Base-by-base conservation (phyloP, 2,329 filamentous ascomycete genomes). In the Microsporum ferrugineum region DNA sequence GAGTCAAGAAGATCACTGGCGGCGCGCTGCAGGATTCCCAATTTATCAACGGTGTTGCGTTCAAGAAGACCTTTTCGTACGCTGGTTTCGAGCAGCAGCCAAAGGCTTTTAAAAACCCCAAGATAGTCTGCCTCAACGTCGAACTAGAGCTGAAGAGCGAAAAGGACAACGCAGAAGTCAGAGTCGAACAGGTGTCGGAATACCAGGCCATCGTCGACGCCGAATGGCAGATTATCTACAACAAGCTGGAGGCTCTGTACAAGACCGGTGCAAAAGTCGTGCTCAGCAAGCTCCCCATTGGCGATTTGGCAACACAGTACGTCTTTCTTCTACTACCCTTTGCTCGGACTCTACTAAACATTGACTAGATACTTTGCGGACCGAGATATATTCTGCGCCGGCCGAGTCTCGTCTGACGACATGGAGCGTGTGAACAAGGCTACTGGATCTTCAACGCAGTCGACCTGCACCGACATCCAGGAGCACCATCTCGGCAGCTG, bases 31-130 rank as follows among this genome's bases (percentile, higher is more conserved):
- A 96, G 71, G 94, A 97, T 65, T 96, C 92, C 1, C 84, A 96
- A 45, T 97, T 97, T 76, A 88, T 99, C 72, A 94, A 97, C 75
- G 94, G 94, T 72, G 94, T 99, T 64, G 92, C 94, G 39, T 99
- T 99, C 82, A 97, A 97, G 82, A 99, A 99, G 84, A 99, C 94
- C 3, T 99, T 99, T 76, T 91, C 92, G 58, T 99, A 99, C 73
- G 94, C 94, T 68, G 94, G 94, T 72, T 99, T 99, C 78, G 94
- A 99, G 79, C 94, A 99, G 79, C 94, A 99, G 79, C 94, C 94
- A 67, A 99, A 99, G 78, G 86, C 84, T 5, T 97, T 99, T 81
- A 85, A 83, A 72, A 84, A 96, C 77, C 94, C 94, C 64, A 95
- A 95, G 81, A 95, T 99, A 68, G 89, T 96, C 64, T 97, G 92